phyloP scores from a whole-genome alignment of 2,329 filamentous ascomycete species.

The Colletotrichum brevisporum region DNA sequence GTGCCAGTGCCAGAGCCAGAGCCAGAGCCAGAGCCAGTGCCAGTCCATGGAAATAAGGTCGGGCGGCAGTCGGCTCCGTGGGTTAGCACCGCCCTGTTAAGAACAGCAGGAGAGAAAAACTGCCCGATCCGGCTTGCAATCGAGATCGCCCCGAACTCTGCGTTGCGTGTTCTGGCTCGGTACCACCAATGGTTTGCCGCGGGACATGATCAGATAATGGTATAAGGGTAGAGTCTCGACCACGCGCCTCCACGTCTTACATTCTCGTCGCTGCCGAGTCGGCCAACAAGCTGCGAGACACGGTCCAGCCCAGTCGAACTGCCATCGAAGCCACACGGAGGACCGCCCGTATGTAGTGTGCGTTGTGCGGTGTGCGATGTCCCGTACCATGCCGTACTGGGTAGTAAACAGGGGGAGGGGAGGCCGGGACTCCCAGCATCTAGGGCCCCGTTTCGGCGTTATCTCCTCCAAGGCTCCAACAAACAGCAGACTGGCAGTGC shows the following conservation, averaged over 20 bases:
- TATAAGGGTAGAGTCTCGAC: conserved; percentile 19
- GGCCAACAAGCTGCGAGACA: conserved; percentile 11
- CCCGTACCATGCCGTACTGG: no score
- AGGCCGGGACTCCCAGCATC: background rate
- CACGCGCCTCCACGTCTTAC: background rate
- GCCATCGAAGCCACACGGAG: background rate
- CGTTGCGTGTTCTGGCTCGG: conserved; percentile 9
- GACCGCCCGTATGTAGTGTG: no score
- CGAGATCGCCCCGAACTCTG: conserved; percentile 30
- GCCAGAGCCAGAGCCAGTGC: no score
- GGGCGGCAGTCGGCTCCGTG: conserved; percentile 31
- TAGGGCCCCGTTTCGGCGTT: conserved; percentile 22
- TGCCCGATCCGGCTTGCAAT: conserved; percentile 32
- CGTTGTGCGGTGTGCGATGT: no score
- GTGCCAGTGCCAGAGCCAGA: no score
- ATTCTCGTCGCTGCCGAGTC: conserved; percentile 11
- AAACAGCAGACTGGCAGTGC: conserved; percentile 6
- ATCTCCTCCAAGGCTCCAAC: conserved; percentile 10
- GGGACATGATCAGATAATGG: conserved; percentile 1
- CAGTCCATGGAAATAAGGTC: conserved; percentile 28
- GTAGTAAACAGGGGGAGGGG: background rate
- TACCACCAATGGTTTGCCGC: conserved; percentile 16
- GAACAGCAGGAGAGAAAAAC: conserved; percentile 10
- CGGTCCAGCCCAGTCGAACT: conserved; percentile 1
- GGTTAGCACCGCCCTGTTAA: conserved; percentile 19